Evolutionary conservation across 2,329 filamentous ascomycete genomes (phyloP), one percentile per base, ranked within the genome.

Genomic region (Blastomyces parvus): DNA sequence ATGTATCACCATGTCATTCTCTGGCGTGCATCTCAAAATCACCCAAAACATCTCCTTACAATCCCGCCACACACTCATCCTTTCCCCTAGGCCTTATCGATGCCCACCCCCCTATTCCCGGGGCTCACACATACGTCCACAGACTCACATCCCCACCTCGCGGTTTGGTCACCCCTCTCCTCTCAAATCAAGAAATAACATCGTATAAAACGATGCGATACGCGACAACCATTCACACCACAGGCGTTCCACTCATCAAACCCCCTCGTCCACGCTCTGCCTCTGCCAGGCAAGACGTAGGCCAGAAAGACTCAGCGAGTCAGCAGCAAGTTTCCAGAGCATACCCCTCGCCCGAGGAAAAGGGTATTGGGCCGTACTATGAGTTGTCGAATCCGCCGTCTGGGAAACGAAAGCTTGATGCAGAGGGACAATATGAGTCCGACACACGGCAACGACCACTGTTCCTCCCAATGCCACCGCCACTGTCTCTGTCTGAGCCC

Each of bases 91-190:
- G 60, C 3, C 48, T 59, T 27, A 46, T 63, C 19, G 42, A 63
- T 17, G 42, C 33, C 44, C 33, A 57, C 27, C 13, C 30, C 52
- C 42, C 55, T 22, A 60, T n/a, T 36, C 30, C 61, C n/a, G 62
- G 62, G 7, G 56, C 62, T 8, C 62, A 59, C 22, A 63, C 62
- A n/a, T 59, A 59, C n/a, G 62, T 63, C 55, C 56, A 55, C 36
- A 55, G 36, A 27, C 62, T 63, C 9, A 48, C 62, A 14, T 63
- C 62, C 9, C 62, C 62, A 19, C n/a, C 27, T 2, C 38, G 58
- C 9, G 46, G 48, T 17, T 50, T 40, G 17, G 30, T 60, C 11
- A 40, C 56, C 25, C 60, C 50, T n/a, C n/a, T 36, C 22, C 25
- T 44, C 14, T 25, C 46, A 2, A 19, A 36, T n/a, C 58, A 22